Evolutionary conservation across 169 alveolate genomes (phyloP).

Genomic region (Babesia caballi): DNA sequence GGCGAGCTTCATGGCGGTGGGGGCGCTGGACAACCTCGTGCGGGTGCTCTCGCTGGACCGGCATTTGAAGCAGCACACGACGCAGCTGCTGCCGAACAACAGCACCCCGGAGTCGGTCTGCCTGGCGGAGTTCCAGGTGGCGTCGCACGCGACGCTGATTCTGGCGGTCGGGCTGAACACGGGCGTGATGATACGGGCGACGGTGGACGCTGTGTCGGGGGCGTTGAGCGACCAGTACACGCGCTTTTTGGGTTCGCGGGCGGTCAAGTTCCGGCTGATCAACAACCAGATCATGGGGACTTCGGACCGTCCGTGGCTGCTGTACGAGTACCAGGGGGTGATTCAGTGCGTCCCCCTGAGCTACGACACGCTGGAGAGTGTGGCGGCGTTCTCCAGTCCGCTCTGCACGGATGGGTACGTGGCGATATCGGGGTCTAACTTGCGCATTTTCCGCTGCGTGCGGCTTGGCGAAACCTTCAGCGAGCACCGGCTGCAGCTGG

Average conservation of each 20-base stretch:
- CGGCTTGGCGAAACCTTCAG: slow-evolving; percentile 89
- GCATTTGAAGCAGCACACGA: slow-evolving; percentile 83
- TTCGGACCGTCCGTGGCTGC: slow-evolving; percentile 84
- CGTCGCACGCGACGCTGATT: slow-evolving; percentile 63
- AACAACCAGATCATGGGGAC: slow-evolving; percentile 76
- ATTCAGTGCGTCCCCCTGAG: slow-evolving; percentile 80
- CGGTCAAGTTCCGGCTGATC: slow-evolving; percentile 84
- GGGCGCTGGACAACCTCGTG: slow-evolving; percentile 91
- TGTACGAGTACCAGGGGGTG: slow-evolving; percentile 80
- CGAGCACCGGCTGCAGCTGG: slow-evolving; percentile 80
- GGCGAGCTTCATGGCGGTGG: slow-evolving; percentile 93
- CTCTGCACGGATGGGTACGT: slow-evolving; percentile 89
- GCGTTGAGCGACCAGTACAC: slow-evolving; percentile 93
- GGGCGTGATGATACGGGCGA: slow-evolving; percentile 93
- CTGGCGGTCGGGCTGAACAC: slow-evolving; percentile 94
- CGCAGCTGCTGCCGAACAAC: slow-evolving; percentile 89
- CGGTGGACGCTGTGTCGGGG: slow-evolving; percentile 91
- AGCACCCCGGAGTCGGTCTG: slow-evolving; percentile 82
- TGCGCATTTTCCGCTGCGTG: slow-evolving; percentile 81
- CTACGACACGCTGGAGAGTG: slow-evolving; percentile 85
- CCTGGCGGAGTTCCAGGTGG: slow-evolving; percentile 4
- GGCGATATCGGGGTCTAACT: slow-evolving; percentile 85
- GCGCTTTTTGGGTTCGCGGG: slow-evolving; percentile 91
- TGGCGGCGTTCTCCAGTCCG: slow-evolving; percentile 81
- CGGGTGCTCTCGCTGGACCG: slow-evolving; percentile 90